A percentile compares a stretch with the other conserved stretches of the same genome.
These are phyloP conservation scores for Didymella arachidicola DNA, from an alignment of 2,329 filamentous ascomycete genomes.

Conservation along the genomic window DNA sequence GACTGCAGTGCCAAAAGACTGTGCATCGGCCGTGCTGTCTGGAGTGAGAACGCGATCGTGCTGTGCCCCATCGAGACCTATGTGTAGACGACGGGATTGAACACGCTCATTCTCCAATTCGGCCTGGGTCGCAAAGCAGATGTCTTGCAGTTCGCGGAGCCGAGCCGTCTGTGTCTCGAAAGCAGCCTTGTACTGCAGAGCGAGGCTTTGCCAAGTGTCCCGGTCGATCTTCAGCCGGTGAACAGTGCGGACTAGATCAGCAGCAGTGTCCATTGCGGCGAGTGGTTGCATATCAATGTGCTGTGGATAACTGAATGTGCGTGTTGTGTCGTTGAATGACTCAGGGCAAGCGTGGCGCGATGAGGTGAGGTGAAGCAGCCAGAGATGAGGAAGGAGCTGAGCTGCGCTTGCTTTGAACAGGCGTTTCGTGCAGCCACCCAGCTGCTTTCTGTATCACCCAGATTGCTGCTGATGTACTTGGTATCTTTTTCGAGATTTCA, in stretches of 20 bases:
- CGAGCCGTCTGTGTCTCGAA: slow-evolving; percentile 37
- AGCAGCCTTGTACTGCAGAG: slow-evolving; percentile 38
- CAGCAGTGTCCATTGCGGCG: slow-evolving; percentile 15
- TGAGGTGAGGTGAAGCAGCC: not conserved
- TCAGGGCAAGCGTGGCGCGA: not conserved
- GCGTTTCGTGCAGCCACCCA: slow-evolving; percentile 52
- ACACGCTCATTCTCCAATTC: slow-evolving; percentile 44
- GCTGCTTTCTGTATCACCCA: slow-evolving; percentile 77
- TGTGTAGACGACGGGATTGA: slow-evolving; percentile 25
- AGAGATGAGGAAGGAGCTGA: slow-evolving; percentile 1
- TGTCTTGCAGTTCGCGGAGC: slow-evolving; percentile 36
- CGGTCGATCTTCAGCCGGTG: slow-evolving; percentile 39
- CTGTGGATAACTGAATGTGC: slow-evolving; percentile 12
- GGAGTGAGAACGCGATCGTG: not conserved
- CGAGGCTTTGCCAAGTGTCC: slow-evolving; percentile 42
- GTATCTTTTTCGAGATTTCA: slow-evolving; percentile 66
- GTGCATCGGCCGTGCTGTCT: slow-evolving; percentile 8
- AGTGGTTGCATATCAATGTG: slow-evolving; percentile 31
- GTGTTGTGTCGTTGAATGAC: not conserved
- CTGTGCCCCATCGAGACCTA: slow-evolving; percentile 8
- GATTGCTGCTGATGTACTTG: slow-evolving; percentile 64
- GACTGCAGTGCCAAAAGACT: slow-evolving; percentile 26
- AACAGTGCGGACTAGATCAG: slow-evolving; percentile 28
- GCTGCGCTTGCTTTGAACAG: slow-evolving; percentile 2
- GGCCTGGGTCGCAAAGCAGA: slow-evolving; percentile 44